These are phyloP conservation scores for Saksenaea oblongispora DNA, from an alignment of 371 early-diverging fungal species.

Conservation along the genomic window DNA sequence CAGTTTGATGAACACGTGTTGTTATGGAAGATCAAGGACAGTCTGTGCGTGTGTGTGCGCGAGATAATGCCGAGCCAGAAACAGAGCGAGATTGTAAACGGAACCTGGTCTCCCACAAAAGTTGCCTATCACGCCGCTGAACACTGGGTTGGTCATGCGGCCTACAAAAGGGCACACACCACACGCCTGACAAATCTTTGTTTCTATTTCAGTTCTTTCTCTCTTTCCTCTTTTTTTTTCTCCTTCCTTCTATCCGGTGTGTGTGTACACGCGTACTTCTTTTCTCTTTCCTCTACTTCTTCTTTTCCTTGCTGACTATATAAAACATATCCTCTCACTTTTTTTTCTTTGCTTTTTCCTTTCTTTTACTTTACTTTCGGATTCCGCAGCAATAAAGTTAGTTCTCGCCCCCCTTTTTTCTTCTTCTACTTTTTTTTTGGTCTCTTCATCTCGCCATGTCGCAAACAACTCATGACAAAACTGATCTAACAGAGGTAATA, in stretches of 20 bases:
- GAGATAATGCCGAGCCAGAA: constrained; percentile 4
- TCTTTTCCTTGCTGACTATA: neutral
- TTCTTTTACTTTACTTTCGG: neutral
- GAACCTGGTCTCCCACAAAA: constrained; percentile 5
- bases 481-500: neutral
- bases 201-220: constrained; percentile 5
- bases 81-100: constrained; percentile 6
- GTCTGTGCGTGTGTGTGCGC: constrained; percentile 2
- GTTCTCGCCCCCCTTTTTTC: neutral
- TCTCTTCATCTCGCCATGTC: constrained; percentile 5
- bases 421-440: neutral
- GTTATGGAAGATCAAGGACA: constrained; percentile 9
- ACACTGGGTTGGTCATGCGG: constrained; percentile 7
- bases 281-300: neutral
- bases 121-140: constrained; percentile 5
- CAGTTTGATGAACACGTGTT: constrained; percentile 9
- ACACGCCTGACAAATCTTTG: constrained; percentile 6
- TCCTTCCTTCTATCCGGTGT: neutral
- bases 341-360: neutral
- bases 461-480: neutral
- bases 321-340: constrained; percentile 5
- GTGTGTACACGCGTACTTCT: too few species aligned
- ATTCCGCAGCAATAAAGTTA: constrained; percentile 5
- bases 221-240: neutral
- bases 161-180: constrained; percentile 6